A percentile compares a stretch with the other conserved stretches of the same genome.
Conservation (phyloP, 2,329 filamentous ascomycete genomes). For the Leptographium wingfieldii region DNA sequence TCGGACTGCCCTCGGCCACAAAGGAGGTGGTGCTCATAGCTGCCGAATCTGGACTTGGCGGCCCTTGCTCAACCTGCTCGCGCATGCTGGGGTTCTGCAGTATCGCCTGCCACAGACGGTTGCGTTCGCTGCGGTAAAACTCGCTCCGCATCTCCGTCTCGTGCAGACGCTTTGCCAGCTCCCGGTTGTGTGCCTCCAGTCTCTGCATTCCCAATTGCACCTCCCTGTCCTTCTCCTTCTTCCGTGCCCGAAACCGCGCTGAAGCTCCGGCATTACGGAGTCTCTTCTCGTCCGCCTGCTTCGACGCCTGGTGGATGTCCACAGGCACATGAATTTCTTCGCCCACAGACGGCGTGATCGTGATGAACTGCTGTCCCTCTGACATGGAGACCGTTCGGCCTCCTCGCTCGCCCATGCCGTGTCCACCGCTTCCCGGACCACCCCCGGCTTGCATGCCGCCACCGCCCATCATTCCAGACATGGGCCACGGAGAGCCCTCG, state of each 20-base stretch:
- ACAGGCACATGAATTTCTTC: slow-evolving; percentile 50
- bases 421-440: neutral
- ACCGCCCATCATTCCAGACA: slow-evolving; percentile 7
- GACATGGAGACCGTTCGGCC: slow-evolving; percentile 10
- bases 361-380: slow-evolving; percentile 19
- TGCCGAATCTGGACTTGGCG: slow-evolving; percentile 34
- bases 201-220: slow-evolving; percentile 56
- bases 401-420: neutral
- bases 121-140: slow-evolving; percentile 60
- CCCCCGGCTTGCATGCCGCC: neutral
- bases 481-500: slow-evolving; percentile 8
- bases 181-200: slow-evolving; percentile 54
- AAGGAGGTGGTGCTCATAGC: slow-evolving; percentile 21
- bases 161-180: slow-evolving; percentile 43
- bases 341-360: slow-evolving; percentile 23
- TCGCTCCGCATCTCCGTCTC: slow-evolving; percentile 51
- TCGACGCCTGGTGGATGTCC: slow-evolving; percentile 70
- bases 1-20: slow-evolving; percentile 24
- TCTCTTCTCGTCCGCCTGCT: slow-evolving; percentile 73
- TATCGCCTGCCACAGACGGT: slow-evolving; percentile 57
- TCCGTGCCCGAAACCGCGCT: slow-evolving; percentile 65
- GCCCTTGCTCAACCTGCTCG: slow-evolving; percentile 37
- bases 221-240: slow-evolving; percentile 72
- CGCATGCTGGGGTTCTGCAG: slow-evolving; percentile 44
- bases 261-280: slow-evolving; percentile 78